Base-by-base conservation (phyloP, 441 rosid genomes). In the Gossypium lobatum region DNA sequence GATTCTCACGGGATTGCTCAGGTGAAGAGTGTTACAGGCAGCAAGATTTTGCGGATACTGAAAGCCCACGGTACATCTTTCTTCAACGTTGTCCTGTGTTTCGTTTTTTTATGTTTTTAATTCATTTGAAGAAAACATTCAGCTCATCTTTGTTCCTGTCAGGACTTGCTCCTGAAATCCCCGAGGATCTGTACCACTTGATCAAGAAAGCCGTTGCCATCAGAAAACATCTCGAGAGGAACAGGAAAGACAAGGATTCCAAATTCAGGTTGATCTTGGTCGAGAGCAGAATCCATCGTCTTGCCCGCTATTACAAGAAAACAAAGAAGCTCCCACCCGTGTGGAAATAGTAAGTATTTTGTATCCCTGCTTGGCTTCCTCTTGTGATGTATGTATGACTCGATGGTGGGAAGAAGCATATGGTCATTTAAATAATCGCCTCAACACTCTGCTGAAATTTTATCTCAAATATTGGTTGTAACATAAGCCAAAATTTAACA, bases 251-350 rank as follows among this genome's bases (percentile, higher is more conserved):
- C 74, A 89, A 89, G 73, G 97, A 91, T 75, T 91, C 97, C 72
- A 89, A 91, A 73, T 91, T 91, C 48, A 83, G 97, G 77, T 78
- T 91, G 86, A 91, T 89, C 81, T 79, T 91, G 62, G 97, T 88
- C 0, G 94, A 91, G 79, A 91, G 97, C 86, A 88, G 94, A 79
- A 91, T 89, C 65, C 94, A 91, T 59, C 84, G 93, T 37, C 93
- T 89, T 57, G 94, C 97, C 18, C 90, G 93, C 9, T 91, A 88
- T 75, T 91, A 90, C 86, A 88, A 91, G 91, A 91, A 86, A 80
- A 91, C 95, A 10, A 89, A 88, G 92, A 91, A 91, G 85, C 93
- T 91, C 37, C 93, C 93, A 1, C 91, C 97, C 0, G 90, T 89
- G 52, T 88, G 93, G 97, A 89, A 91, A 80, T 91, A 89, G 96